Conservation (phyloP, 2,329 filamentous ascomycete species). For the Lasiodiplodia hormozganensis region DNA sequence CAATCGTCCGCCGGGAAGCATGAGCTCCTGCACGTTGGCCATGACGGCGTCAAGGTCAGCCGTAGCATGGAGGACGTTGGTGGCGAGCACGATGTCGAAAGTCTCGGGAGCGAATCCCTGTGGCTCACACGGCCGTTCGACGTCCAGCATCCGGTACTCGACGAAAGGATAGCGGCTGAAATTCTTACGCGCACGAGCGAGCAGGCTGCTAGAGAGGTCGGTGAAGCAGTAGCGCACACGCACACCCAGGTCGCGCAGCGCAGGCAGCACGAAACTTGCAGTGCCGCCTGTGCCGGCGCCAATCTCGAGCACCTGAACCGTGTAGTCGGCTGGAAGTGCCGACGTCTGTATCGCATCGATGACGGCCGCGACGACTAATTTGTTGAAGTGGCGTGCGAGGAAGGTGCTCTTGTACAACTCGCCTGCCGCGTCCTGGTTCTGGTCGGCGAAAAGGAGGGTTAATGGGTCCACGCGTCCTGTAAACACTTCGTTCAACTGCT, state of each 20-base stretch:
- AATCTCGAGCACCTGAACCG: constrained; percentile 27
- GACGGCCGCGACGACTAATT: too few species aligned
- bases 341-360: too few species aligned
- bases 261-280: constrained; percentile 21
- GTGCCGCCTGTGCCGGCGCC: constrained; percentile 32
- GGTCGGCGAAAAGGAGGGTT: too few species aligned
- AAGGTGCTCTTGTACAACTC: too few species aligned
- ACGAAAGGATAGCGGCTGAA: constrained; percentile 18
- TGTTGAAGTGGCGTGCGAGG: too few species aligned
- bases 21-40: constrained; percentile 6
- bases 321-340: too few species aligned
- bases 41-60: too few species aligned
- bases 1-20: constrained; percentile 32
- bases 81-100: constrained; percentile 35
- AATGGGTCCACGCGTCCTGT: too few species aligned
- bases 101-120: constrained; percentile 30
- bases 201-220: constrained; percentile 30
- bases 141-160: constrained; percentile 29
- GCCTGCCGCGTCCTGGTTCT: too few species aligned
- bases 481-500: too few species aligned
- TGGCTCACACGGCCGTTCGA: constrained; percentile 8
- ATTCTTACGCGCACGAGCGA: constrained; percentile 22
- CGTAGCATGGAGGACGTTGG: constrained; percentile 15
- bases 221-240: constrained; percentile 33
- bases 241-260: neutral